phyloP scores from a whole-genome alignment of 495 filamentous ascomycete species.

The Trichoderma orchidacearum region DNA sequence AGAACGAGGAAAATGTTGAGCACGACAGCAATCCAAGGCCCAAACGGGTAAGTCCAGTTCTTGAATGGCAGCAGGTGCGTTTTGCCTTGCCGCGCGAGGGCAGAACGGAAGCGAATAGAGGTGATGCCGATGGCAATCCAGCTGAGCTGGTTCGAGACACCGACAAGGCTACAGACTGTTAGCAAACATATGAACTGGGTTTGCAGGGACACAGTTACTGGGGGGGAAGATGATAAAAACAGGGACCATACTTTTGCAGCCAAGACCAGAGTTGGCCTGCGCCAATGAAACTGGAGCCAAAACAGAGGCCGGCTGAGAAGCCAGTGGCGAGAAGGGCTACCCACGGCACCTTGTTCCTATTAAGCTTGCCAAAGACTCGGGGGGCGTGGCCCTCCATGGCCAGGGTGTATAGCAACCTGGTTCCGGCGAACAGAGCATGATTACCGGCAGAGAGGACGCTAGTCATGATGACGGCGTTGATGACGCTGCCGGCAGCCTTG shows the following conservation, averaged over 20 bases:
- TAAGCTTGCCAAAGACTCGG: constrained; percentile 28
- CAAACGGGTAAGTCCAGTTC: constrained; percentile 48
- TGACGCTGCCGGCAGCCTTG: constrained; percentile 43
- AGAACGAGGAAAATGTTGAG: background rate
- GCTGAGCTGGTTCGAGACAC: constrained; percentile 49
- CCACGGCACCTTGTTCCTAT: constrained; percentile 21
- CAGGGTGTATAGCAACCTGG: constrained; percentile 28
- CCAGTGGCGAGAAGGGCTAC: constrained; percentile 28
- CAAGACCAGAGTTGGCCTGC: constrained; percentile 45
- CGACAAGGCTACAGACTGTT: constrained; percentile 30
- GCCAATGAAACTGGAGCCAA: constrained; percentile 47
- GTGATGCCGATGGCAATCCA: constrained; percentile 47
- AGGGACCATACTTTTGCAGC: constrained; percentile 40
- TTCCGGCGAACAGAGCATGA: constrained; percentile 41
- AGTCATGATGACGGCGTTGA: constrained; percentile 44
- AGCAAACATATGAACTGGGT: no score
- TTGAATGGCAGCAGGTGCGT: constrained; percentile 46
- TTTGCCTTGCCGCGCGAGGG: constrained; percentile 36
- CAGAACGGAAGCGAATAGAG: constrained; percentile 44
- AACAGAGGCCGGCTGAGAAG: constrained; percentile 31
- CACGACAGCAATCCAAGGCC: constrained; percentile 33
- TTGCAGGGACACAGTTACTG: no score
- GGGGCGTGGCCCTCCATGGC: constrained; percentile 1
- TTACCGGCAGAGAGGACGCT: constrained; percentile 27
- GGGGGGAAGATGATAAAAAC: no score